Conservation (phyloP, 176 grass and related monocot species). For the Tillandsia leiboldiana region DNA sequence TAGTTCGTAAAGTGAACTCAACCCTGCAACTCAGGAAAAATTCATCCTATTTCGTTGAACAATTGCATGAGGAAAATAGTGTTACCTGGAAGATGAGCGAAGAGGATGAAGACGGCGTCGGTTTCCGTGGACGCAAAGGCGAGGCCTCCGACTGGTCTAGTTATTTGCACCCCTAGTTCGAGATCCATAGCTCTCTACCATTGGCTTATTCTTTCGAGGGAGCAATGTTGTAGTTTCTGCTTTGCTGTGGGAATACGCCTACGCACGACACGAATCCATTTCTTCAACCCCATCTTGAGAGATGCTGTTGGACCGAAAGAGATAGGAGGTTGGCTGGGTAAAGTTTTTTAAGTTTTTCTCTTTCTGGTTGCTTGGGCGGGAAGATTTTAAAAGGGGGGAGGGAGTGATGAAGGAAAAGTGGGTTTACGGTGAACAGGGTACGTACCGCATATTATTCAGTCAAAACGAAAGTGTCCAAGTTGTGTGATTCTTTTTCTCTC, state of each 20-base stretch:
- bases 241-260: background rate
- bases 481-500: too few relatives aligned
- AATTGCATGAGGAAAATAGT: background rate
- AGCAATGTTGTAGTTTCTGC: background rate
- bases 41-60: background rate
- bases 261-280: background rate
- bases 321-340: background rate
- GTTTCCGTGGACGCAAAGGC: conserved; percentile 51
- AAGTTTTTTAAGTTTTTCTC: background rate
- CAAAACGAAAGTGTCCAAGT: too few relatives aligned
- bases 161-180: conserved; percentile 43
- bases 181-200: conserved; percentile 37
- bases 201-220: background rate
- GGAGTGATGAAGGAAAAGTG: background rate
- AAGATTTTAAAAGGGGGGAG: background rate
- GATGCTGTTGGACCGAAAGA: background rate
- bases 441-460: too few relatives aligned
- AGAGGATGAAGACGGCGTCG: conserved; percentile 52
- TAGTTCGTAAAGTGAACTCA: too few relatives aligned
- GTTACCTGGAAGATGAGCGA: conserved; percentile 73
- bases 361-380: background rate
- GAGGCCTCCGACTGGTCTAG: conserved; percentile 19
- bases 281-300: background rate
- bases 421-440: too few relatives aligned
- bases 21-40: too few relatives aligned